These are phyloP conservation scores for Blastobotrys petasosporus DNA, from an alignment of 1,139 yeast species.

Conservation along the genomic window DNA sequence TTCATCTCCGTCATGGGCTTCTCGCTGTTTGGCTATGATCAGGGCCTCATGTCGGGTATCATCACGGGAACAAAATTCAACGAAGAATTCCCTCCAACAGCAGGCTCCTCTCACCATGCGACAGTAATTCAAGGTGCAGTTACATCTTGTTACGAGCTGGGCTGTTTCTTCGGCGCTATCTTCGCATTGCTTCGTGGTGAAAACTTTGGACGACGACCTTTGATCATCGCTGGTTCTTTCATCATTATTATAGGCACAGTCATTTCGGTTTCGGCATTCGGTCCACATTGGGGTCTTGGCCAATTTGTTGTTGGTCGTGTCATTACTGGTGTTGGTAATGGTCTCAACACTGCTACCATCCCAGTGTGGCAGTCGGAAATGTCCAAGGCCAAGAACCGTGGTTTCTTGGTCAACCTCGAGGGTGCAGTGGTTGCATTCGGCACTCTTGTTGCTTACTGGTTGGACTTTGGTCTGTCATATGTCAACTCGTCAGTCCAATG, in stretches of 20 bases:
- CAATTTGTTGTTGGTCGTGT: conserved; percentile 75
- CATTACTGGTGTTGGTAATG: conserved; percentile 73
- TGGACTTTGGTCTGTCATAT: conserved; percentile 45
- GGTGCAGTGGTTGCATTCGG: conserved; percentile 72
- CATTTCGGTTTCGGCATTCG: conserved; percentile 58
- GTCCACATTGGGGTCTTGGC: conserved; percentile 56
- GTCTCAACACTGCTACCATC: conserved; percentile 72
- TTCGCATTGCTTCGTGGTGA: conserved; percentile 48
- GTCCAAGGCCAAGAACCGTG: conserved; percentile 68
- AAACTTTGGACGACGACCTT: conserved; percentile 32
- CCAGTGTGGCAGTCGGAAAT: conserved; percentile 87
- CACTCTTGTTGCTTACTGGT: conserved; percentile 72
- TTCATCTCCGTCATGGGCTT: conserved; percentile 55
- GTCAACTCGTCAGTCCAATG: conserved; percentile 46
- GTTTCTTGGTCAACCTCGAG: conserved; percentile 63
- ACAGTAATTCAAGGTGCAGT: conserved; percentile 54
- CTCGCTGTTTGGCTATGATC: conserved; percentile 72
- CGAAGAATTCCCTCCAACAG: conserved; percentile 45
- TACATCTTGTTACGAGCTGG: conserved; percentile 69
- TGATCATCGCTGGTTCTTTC: conserved; percentile 46
- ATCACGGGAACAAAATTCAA: conserved; percentile 50
- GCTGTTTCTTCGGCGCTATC: conserved; percentile 70
- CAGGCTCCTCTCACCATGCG: conserved; percentile 22
- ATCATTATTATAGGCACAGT: conserved; percentile 54
- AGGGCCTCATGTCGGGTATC: conserved; percentile 46